Conservation (phyloP, 2,329 filamentous ascomycete genomes). For the Cordyceps sp. region DNA sequence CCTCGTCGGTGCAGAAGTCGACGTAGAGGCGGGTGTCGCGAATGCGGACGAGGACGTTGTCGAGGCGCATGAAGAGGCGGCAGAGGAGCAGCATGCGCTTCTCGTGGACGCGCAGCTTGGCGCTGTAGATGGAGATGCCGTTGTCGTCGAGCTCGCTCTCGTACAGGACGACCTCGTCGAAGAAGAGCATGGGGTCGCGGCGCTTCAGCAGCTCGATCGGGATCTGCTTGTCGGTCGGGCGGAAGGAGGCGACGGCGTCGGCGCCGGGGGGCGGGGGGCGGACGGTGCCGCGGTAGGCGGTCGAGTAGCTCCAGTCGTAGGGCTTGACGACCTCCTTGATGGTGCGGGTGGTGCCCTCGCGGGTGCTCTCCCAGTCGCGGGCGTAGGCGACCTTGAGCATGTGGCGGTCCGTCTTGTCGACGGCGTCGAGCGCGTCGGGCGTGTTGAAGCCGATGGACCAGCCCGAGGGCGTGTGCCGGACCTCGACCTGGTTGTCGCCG, state of each 20-base stretch:
- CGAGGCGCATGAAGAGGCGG: conserved; percentile 82
- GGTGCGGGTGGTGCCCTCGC: conserved; percentile 63
- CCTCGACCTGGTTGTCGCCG: conserved; percentile 72
- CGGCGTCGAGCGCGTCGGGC: conserved; percentile 70
- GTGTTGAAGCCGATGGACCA: conserved; percentile 76
- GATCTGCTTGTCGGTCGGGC: conserved; percentile 33
- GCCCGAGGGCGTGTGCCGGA: conserved; percentile 56
- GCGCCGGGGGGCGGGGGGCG: conserved; percentile 7
- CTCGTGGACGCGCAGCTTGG: conserved; percentile 88
- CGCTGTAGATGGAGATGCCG: conserved; percentile 76
- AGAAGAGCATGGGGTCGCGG: conserved; percentile 88
- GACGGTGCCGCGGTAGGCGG: conserved; percentile 64
- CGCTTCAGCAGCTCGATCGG: conserved; percentile 75
- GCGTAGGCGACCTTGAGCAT: conserved; percentile 95
- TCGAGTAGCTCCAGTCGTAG: conserved; percentile 97
- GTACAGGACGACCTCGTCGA: conserved; percentile 89
- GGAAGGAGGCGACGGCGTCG: conserved; percentile 10
- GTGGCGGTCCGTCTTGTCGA: conserved; percentile 81
- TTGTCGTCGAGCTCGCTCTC: conserved; percentile 98
- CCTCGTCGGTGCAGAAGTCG: conserved; percentile 63
- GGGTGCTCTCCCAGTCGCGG: conserved; percentile 55
- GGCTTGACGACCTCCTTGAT: conserved; percentile 91
- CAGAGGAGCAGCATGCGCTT: conserved; percentile 69
- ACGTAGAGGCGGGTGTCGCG: conserved; percentile 85
- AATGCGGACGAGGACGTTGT: conserved; percentile 75